Evolutionary conservation across 2,329 filamentous ascomycete species (phyloP), one percentile per base, ranked within the genome.

Genomic region (Pseudogymnoascus sp.): DNA sequence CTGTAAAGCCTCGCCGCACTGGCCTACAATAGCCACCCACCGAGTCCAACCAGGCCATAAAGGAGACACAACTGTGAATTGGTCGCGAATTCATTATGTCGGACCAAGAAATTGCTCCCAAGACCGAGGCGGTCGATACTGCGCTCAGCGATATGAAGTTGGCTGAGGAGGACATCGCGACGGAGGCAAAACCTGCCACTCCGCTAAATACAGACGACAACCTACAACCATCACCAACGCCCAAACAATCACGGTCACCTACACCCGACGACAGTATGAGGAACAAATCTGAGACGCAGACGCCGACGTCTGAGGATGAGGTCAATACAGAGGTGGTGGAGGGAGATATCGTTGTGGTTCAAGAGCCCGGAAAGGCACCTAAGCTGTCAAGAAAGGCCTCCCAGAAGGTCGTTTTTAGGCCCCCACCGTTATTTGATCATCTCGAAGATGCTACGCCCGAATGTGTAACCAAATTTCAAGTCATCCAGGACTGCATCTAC

Each of bases 401-500:
- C 17, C 85, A 89, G 67, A 96, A 90, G 73, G 74, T 85, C 58
- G 74, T 83, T 63, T 75, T 81, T 64, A 83, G 84, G 62, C 80
- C 86, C 62, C 81, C 86, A 60, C 79, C 79, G 60, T 78, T 96
- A 9, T 96, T 89, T 73, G 74, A 81, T 69, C 81, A 96, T 73
- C 78, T 93, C 31, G 87, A 89, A 39, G 88, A 97, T 74, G 86
- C 85, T 66, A 96, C 91, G 2, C 76, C 79, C 36, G 89, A 94
- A 68, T 89, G 94, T 3, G 86, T 83, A 67, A 77, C 80, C 26
- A 84, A 84, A 11, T 99, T 99, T 69, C 84, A 90, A 67, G 79
- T 93, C 59, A 92, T 99, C 65, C 78, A 86, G 60, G 84, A 90
- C 68, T 97, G 93, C 74, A 87, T 89, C 35, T 99, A 99, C 75